Base-by-base conservation (phyloP, 2,329 filamentous ascomycete species). In the Aspergillus luchuensis region DNA sequence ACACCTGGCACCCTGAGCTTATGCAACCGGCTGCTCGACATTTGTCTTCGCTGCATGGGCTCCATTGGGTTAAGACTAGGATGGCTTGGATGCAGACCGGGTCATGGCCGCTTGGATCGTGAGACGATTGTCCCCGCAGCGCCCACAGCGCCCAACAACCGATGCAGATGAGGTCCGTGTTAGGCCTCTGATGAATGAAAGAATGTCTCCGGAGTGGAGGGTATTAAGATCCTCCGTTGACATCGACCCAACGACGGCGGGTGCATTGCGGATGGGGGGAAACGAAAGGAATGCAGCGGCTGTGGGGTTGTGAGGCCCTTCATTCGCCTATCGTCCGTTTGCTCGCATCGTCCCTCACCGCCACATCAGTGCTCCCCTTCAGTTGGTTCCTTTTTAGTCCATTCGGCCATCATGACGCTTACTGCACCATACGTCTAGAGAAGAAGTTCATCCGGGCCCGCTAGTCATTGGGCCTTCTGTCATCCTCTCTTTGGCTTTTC, bases 281-380 rank as follows among this genome's bases (percentile, higher is more conserved):
- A 48, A 41, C 28, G 30, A 55, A 61, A 11, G 53, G 57, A 60
- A 60, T 64, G 63, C 61, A 60, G 54, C 38, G 52, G 60, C 64
- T 67, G 66, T 68, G 66, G 66, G 66, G 66, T 68, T 67, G 56
- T 55, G 53, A 45, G 43, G 50, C 17, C 53, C 23, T 47, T 56
- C 39, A 64, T 66, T 68, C 63, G 61, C 63, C 66, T 68, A 60
- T 66, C 52, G 58, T 60, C 58, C 62, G 56, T 65, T 66, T 63
- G 63, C 45, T 65, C 43, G 57, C 60, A 28, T 52, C 23, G 39
- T 62, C 58, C 54, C 62, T 68, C 66, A 68, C 66, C 66, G 66
- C 66, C 66, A 68, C 63, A 63, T 67, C 60, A 57, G 63, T 36
- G 48, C 53, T 52, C 39, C 50, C n/a, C 47, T 59, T 19, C 25